These are phyloP conservation scores for Solanum bukasovii DNA, from an alignment of 257 asterid species.

Conservation along the genomic window DNA sequence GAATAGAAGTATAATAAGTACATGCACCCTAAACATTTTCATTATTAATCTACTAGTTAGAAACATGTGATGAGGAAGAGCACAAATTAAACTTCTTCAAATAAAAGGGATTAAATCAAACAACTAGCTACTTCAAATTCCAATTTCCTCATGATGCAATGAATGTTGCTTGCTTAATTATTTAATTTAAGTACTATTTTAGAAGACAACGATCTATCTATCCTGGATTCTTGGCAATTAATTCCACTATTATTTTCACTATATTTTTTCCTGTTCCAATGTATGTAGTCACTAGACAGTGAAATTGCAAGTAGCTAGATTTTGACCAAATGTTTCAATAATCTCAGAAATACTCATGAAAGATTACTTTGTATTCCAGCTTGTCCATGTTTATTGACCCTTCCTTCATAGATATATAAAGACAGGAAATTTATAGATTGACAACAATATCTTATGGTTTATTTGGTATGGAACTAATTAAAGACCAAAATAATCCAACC, in stretches of 20 bases:
- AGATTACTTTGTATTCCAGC: not conserved
- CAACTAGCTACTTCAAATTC: not conserved
- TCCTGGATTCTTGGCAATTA: not conserved
- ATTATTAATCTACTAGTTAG: not conserved
- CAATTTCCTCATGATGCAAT: not conserved
- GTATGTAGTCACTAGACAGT: not conserved
- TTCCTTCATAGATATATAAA: not conserved
- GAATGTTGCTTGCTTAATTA: not conserved
- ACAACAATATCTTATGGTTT: not conserved
- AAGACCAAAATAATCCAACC: not conserved
- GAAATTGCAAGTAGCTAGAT: not conserved
- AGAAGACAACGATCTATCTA: not conserved
- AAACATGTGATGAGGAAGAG: not conserved
- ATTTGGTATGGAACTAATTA: not conserved
- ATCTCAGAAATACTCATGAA: not conserved
- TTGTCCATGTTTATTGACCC: not conserved
- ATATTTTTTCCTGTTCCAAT: not conserved
- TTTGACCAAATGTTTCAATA: not conserved
- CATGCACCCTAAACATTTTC: no score
- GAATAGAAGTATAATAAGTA: no score
- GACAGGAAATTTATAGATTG: not conserved
- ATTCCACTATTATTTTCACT: not conserved
- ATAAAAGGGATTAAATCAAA: not conserved
- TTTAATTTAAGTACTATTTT: not conserved
- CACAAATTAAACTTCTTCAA: not conserved